Evolutionary conservation across 345 rosid species (phyloP), one percentile per base, ranked within the genome.

Genomic region (Toxicodendron radicans): DNA sequence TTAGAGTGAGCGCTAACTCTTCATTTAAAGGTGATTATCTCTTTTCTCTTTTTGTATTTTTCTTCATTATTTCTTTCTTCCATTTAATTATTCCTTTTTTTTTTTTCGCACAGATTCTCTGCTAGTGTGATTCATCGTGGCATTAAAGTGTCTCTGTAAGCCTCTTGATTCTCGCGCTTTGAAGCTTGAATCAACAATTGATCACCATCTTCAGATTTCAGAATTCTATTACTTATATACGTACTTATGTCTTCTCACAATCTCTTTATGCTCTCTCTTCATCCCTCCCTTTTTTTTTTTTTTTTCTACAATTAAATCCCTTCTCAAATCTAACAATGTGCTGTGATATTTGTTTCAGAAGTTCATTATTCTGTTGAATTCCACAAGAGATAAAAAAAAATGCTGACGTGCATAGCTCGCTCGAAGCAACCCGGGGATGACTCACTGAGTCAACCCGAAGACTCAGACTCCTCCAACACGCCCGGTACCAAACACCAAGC

Each of bases 351-450:
- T 66, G 27, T 67, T 58, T 12, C 73, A 43, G 43, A 43, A 23
- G 24, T 58, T 70, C 17, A 2, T 30, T 30, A 4, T 67, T 45
- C 52, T 35, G 33, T 35, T 54, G 62, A 68, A 68, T 54, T 54
- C 62, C 9, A 68, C 71, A 68, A 13, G 62, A 45, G 38, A 45
- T 11, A 21, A 41, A 72, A 41, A 72, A 82, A 79, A 85, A 93
- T 92, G 99, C 85, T 95, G 81, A 95, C 99, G 77, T 92, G 99
- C 85, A 90, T 95, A 79, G 89, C 97, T 82, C 95, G 96, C 38
- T 83, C 96, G 2, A 92, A 90, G 87, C 94, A 86, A 83, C 83
- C 89, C 64, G 90, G 86, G 49, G 97, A 88, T 59, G 97, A 91
- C 68, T 81, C 94, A 0, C 38, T 80, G 66, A 82, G 79, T 85